Base-by-base conservation (phyloP, 345 rosid species). In the Salix arbutifolia region DNA sequence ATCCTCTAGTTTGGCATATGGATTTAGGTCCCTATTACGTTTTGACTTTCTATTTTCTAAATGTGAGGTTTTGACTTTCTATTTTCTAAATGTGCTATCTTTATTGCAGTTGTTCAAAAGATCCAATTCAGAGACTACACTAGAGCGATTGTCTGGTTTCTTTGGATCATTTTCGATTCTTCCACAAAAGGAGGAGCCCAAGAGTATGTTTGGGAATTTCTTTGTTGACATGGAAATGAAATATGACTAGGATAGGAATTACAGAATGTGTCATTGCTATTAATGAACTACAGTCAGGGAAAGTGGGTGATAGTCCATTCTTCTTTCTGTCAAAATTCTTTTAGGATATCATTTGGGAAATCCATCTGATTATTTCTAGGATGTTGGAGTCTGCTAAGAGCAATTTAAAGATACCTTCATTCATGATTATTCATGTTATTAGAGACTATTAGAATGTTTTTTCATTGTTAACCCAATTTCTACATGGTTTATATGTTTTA, bases 121-220 rank as follows among this genome's bases (percentile, higher is more conserved):
- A 77, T 90, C 92, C 53, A 78, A 89, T 46, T 96, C 99, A 1
- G 99, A 95, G 78, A 86, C 96, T 40, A 84, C 99, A 65, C 73
- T 93, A 65, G 99, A 93, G 85, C 87, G 87, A 33, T 72, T 92
- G 73, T 91, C 97, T 31, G 92, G 89, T 74, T 74, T 93, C 31
- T 76, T 93, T 44, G 92, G 91, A 81, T 89, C 97, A 50, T 85
- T 96, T 82, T 89, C 94, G 66, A 85, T 83, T 14, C 84, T 81
- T 75, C 69, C 94, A 5, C 93, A 80, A 65, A 86, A 84, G 81
- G 97, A 89, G 71, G 92, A 85, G 67, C 60, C 80, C 38, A 91
- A 71, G 85, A 94, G 98, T 93, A 52, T 18, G 23, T 13, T 46
- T 46, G 52, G 18, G 16, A 46, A 46, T 46, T 14, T 46, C 52